Percentiles rank a stretch among this genome's conserved stretches.
Conservation (phyloP, 2,329 filamentous ascomycete genomes). For the Diaporthe citrichinensis region DNA sequence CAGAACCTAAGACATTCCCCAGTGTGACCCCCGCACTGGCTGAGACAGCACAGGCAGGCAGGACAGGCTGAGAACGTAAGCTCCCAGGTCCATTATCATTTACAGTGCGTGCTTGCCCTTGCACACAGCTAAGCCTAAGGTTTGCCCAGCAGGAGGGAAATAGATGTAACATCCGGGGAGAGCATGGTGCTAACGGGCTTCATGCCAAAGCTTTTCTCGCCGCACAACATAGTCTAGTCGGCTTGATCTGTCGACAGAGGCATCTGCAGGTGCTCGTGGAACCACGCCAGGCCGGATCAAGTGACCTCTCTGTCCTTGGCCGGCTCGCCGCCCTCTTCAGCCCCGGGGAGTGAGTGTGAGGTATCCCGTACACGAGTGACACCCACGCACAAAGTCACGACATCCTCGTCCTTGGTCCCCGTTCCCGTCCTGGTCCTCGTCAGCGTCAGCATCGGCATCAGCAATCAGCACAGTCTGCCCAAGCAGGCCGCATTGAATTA, state of each 20-base stretch:
- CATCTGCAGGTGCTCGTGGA: neutral
- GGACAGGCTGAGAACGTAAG: constrained; percentile 20
- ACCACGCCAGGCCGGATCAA: constrained; percentile 9
- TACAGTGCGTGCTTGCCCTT: constrained; percentile 7
- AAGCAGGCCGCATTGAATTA: constrained; percentile 9
- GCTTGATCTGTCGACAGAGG: neutral
- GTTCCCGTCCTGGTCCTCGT: neutral
- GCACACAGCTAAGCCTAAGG: neutral
- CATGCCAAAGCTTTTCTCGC: constrained; percentile 18
- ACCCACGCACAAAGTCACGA: constrained; percentile 4
- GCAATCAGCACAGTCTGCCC: constrained; percentile 1
- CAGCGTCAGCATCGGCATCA: constrained; percentile 8
- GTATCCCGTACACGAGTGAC: neutral
- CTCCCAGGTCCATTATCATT: constrained; percentile 7
- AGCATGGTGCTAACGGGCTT: constrained; percentile 13
- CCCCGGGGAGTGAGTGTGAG: neutral
- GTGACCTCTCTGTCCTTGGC: constrained; percentile 6
- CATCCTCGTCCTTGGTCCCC: constrained; percentile 12
- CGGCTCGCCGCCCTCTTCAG: neutral
- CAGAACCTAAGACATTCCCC: constrained; percentile 32
- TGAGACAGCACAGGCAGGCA: constrained; percentile 12
- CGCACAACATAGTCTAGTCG: neutral
- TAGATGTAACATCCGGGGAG: constrained; percentile 18
- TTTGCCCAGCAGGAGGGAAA: constrained; percentile 20
- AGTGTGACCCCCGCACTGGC: constrained; percentile 31